These are phyloP conservation scores for Barnettozyma botsteinii DNA, from an alignment of 805 yeast genomes.

Conservation along the genomic window DNA sequence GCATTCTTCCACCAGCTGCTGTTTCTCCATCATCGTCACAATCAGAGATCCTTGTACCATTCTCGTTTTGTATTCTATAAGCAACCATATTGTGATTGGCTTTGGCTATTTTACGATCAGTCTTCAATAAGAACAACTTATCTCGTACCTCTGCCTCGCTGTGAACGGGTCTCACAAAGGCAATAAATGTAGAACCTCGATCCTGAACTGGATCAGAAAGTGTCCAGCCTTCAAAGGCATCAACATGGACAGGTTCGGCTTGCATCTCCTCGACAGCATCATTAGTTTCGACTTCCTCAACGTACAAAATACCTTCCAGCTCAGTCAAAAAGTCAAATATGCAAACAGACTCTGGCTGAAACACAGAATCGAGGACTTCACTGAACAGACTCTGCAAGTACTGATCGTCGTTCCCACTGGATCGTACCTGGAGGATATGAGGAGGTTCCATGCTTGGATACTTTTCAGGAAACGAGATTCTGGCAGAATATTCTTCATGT, in stretches of 20 bases:
- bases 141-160: constrained; percentile 63
- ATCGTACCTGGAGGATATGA: constrained; percentile 49
- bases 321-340: constrained; percentile 74
- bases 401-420: constrained; percentile 33
- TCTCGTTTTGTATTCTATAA: constrained; percentile 58
- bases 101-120: constrained; percentile 60
- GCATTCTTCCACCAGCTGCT: constrained; percentile 87
- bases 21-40: constrained; percentile 97
- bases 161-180: constrained; percentile 56
- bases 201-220: constrained; percentile 74
- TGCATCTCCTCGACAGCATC: constrained; percentile 1
- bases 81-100: constrained; percentile 84
- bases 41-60: constrained; percentile 63
- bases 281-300: constrained; percentile 21
- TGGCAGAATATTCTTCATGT: constrained; percentile 53
- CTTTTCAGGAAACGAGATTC: constrained; percentile 60
- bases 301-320: constrained; percentile 47
- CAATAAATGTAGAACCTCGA: constrained; percentile 81
- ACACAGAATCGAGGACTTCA: constrained; percentile 50
- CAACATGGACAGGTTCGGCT: constrained; percentile 18
- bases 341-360: constrained; percentile 59
- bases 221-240: constrained; percentile 68
- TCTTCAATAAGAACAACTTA: constrained; percentile 44
- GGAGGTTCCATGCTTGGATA: constrained; percentile 69
- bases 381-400: constrained; percentile 43